These are phyloP conservation scores for Lentinula guzmanii DNA, from an alignment of 768 basidiomycete genomes.

Conservation along the genomic window DNA sequence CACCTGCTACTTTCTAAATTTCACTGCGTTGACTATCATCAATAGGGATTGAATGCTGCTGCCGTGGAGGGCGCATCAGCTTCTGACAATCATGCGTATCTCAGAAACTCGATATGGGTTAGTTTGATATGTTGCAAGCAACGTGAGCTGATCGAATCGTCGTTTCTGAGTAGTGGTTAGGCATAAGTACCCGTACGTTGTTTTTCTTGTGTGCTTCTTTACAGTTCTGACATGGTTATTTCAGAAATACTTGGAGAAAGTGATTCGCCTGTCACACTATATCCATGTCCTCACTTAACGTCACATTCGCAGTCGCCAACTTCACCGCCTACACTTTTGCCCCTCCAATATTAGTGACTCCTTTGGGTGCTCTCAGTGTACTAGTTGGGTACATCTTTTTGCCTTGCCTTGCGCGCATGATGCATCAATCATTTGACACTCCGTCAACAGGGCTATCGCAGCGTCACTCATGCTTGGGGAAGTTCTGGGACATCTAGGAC, in stretches of 20 bases:
- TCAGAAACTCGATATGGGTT: slow-evolving; percentile 84
- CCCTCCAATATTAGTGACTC: slow-evolving; percentile 94
- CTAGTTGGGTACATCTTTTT: slow-evolving; percentile 74
- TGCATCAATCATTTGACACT: not conserved
- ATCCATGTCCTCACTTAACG: not conserved
- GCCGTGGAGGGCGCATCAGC: slow-evolving; percentile 57
- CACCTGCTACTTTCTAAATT: not conserved
- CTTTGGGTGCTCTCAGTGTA: slow-evolving; percentile 93
- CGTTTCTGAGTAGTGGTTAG: slow-evolving; percentile 54
- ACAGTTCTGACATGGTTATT: not conserved
- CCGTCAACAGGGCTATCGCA: slow-evolving; percentile 66
- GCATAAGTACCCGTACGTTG: slow-evolving; percentile 79
- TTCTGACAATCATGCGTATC: slow-evolving; percentile 80
- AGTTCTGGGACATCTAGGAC: slow-evolving; percentile 88
- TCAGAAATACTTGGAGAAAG: slow-evolving; percentile 92
- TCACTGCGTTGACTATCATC: not conserved
- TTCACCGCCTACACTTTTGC: slow-evolving; percentile 98
- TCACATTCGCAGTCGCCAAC: slow-evolving; percentile 54
- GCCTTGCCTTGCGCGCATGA: not conserved
- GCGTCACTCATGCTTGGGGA: slow-evolving; percentile 92
- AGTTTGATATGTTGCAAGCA: not conserved
- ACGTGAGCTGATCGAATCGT: not conserved
- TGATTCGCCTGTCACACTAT: slow-evolving; percentile 23
- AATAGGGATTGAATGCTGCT: slow-evolving; percentile 85
- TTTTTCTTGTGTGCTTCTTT: not conserved